Base-by-base conservation (phyloP, 1,284 basidiomycete species). In the Papiliotrema nemorosa region DNA sequence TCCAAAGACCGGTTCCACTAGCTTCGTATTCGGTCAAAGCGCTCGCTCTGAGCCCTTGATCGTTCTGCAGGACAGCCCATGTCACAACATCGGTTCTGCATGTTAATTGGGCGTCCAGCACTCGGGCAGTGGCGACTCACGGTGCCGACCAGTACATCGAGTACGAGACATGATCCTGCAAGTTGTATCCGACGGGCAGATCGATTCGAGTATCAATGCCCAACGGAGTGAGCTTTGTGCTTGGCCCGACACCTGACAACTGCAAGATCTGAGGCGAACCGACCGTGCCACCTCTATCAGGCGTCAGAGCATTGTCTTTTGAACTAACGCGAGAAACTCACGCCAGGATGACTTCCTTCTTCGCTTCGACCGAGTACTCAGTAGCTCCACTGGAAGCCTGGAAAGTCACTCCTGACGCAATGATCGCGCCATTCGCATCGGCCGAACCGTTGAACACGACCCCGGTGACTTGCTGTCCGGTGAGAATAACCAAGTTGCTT, bases 141-240 rank as follows among this genome's bases (percentile, higher is more conserved):
- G 67, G 65, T n/a, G 62, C 66, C 34, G 57, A 59, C 62, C 65
- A 72, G 61, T 70, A 70, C 63, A 72, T 65, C n/a, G 63, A 58
- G 53, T 53, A 57, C 12, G 68, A 62, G n/a, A 85, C 62, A 70
- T 87, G 85, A 66, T 89, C 85, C 67, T 86, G 84, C 39, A 88
- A 66, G 72, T 87, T 83, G 70, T 85, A 82, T 1, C 87, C 87
- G 47, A 90, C 87, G 49, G 86, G 85, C 2, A 87, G 75, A 53
- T 82, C 81, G 36, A 77, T 54, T 12, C 69, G 60, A 50, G 60
- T 53, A 10, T 47, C 43, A 52, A 89, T 80, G 41, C 80, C 80
- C 24, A 81, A 78, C 6, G 67, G 64, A 22, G 76, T 59, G 37
- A 88, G 72, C 2, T 83, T 78, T 44, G 80, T 79, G 46, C 64